Evolutionary conservation across 2,329 filamentous ascomycete genomes (phyloP).

Genomic region (Huntiella savannae): DNA sequence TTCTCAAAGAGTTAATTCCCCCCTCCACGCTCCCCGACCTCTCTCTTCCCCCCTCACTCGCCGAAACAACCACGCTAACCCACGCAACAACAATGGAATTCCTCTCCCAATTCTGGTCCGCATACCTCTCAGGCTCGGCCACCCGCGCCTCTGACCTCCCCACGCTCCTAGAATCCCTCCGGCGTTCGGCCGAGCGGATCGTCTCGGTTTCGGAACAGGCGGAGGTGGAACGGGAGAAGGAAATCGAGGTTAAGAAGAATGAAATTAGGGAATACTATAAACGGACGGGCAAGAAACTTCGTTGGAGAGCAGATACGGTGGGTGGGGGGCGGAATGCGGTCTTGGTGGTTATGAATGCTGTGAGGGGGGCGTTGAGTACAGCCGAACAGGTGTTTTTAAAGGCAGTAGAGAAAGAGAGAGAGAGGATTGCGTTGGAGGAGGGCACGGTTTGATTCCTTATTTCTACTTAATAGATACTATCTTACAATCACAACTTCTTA

Average conservation of each 20-base stretch:
- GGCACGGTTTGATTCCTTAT: neutral
- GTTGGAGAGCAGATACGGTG: conserved; percentile 47
- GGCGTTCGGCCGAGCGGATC: conserved; percentile 59
- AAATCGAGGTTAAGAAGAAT: conserved; percentile 46
- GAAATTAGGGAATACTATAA: conserved; percentile 53
- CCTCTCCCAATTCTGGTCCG: conserved; percentile 89
- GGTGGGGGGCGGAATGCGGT: conserved; percentile 62
- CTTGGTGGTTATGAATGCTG: conserved; percentile 55
- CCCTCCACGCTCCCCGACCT: conserved; percentile 37
- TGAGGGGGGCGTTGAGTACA: conserved; percentile 47
- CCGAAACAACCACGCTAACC: conserved; percentile 44
- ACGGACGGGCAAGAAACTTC: conserved; percentile 53
- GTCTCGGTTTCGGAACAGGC: conserved; percentile 63
- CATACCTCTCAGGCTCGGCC: conserved; percentile 75
- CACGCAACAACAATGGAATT: conserved; percentile 92
- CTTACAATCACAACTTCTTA: neutral
- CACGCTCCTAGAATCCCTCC: conserved; percentile 65
- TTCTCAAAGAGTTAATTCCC: neutral
- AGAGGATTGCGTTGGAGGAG: conserved; percentile 16
- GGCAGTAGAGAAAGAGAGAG: conserved; percentile 46
- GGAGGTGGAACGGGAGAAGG: conserved; percentile 50
- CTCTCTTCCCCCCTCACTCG: conserved; percentile 27
- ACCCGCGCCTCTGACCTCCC: conserved; percentile 64
- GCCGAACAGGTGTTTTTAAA: conserved; percentile 54
- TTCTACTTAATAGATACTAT: neutral